Base-by-base conservation (phyloP, 805 yeast species). In the Ogataea minuta region DNA sequence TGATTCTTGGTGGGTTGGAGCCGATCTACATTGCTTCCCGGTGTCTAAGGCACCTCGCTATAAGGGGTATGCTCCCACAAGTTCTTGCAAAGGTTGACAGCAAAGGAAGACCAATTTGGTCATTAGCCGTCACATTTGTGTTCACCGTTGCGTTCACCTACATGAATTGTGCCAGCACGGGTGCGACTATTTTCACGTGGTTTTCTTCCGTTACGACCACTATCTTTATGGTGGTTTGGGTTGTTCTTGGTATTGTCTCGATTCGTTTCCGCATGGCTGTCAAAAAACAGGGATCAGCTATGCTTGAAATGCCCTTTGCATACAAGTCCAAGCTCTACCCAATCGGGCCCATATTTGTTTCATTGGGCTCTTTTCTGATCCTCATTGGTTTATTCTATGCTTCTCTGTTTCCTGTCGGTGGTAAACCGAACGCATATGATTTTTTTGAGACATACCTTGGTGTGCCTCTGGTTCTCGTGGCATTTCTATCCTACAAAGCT, bases 151-250 rank as follows among this genome's bases (percentile, higher is more conserved):
- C 34, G 6, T 41, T 41, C 21, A 41, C 44, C 7, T 41, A 41
- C 17, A 41, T 41, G 44, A 41, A 41, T 19, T 41, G 44, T 31
- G 44, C 44, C 10, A 31, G 41, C 28, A 41, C 44, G 2, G 44
- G 44, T n/a, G 44, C 44, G 10, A 36, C 36, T 2, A 26, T 41
- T 7, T 41, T 41, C 30, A 35, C 44, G 9, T 41, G 44, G 44
- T 41, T 41, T 28, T 41, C 44, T 3, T 41, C 44, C 29, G 19
- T 41, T n/a, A 41, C 44, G 6, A 41, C 44, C 7, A 73, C 88
- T 3, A 85, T 88, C 1, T 79, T 48, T 52, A 59, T 47, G 63
- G 64, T 6, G 45, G 58, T 38, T 43, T 36, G 13, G 29, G 40
- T 14, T 33, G 44, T 24, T 19, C 34, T 16, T 52, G 64, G 64